A percentile compares a stretch with the other conserved stretches of the same genome.
These are phyloP conservation scores for Kodamaea arcana DNA, from an alignment of 1,139 yeast genomes.

Conservation along the genomic window DNA sequence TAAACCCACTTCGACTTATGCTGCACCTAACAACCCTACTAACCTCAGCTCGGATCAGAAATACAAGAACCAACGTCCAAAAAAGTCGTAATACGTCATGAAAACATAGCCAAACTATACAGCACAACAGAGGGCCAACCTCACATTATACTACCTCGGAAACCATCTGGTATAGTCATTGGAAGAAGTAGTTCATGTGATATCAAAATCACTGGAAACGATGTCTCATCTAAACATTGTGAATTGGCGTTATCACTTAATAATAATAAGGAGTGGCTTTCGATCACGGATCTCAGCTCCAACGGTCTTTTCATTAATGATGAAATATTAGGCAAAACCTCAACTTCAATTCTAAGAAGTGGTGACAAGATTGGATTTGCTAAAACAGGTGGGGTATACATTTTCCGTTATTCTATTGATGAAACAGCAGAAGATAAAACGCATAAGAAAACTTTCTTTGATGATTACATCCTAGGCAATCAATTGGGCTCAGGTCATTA, in stretches of 20 bases:
- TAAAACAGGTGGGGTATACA: conserved; percentile 49
- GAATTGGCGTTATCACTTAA: conserved; percentile 40
- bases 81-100: conserved; percentile 18
- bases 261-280: conserved; percentile 38
- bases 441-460: conserved; percentile 44
- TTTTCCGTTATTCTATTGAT: conserved; percentile 47
- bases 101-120: conserved; percentile 27
- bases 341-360: conserved; percentile 45
- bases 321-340: conserved; percentile 44
- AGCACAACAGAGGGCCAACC: conserved; percentile 26
- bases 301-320: conserved; percentile 70
- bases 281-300: conserved; percentile 56
- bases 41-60: conserved; percentile 4
- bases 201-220: conserved; percentile 49
- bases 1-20: conserved; percentile 5
- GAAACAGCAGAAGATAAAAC: conserved; percentile 14
- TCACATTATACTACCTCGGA: conserved; percentile 33
- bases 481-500: conserved; percentile 75
- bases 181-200: conserved; percentile 69
- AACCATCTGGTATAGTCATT: conserved; percentile 32
- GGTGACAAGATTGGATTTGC: conserved; percentile 69
- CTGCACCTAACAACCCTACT: neutral
- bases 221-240: conserved; percentile 68
- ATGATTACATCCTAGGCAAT: conserved; percentile 56
- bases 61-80: conserved; percentile 11